A percentile compares a stretch with the other conserved stretches of the same genome.
Evolutionary conservation across 176 grass and related monocot genomes (phyloP).

Genomic region (Oryza punctata): DNA sequence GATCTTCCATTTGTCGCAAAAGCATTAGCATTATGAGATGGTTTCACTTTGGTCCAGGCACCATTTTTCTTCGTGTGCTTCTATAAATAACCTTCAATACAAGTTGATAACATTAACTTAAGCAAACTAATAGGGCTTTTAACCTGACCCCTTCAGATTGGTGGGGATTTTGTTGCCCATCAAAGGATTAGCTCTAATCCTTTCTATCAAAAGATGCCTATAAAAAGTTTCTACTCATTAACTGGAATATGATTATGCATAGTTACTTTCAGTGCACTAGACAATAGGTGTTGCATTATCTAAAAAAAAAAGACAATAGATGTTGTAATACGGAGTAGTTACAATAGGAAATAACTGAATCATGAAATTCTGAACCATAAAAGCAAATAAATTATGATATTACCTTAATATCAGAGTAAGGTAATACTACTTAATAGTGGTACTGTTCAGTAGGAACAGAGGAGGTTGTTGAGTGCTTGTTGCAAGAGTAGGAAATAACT

Average conservation of each 20-base stretch:
- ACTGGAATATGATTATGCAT: neutral
- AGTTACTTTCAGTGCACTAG: neutral
- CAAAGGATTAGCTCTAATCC: neutral
- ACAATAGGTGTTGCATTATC: neutral
- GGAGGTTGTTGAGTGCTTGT: neutral
- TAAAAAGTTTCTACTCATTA: neutral
- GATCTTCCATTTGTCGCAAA: slow-evolving; percentile 52
- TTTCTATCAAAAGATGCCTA: no score
- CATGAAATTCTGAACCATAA: no score
- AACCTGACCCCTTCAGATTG: neutral
- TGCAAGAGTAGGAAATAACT: neutral
- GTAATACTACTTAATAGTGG: no score
- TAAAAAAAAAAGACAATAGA: neutral
- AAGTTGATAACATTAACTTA: slow-evolving; percentile 36
- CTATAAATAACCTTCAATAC: slow-evolving; percentile 11
- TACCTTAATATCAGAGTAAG: no score
- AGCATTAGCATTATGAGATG: slow-evolving; percentile 25
- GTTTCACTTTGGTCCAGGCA: slow-evolving; percentile 41
- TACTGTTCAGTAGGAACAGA: no score
- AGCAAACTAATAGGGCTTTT: neutral
- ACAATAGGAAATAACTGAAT: neutral
- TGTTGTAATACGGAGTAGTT: neutral
- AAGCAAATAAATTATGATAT: no score
- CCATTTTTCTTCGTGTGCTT: slow-evolving; percentile 27
- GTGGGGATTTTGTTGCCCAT: neutral